Evolutionary conservation across 1,284 basidiomycete species (phyloP), one percentile per base, ranked within the genome.

Genomic region (Chiua sp.): DNA sequence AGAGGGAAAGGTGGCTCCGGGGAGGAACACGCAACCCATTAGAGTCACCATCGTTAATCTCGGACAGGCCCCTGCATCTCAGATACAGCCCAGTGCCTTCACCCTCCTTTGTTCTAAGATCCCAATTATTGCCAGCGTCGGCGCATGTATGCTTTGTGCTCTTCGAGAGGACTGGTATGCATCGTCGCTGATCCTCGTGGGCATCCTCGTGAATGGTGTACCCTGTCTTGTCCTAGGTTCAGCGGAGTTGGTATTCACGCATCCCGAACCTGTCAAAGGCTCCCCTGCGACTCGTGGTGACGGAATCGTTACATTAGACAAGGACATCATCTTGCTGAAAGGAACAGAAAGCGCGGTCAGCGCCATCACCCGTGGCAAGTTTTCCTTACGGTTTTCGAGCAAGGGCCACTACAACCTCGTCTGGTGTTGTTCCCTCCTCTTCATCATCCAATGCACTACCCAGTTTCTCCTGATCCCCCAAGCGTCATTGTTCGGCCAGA

Each of bases 391-490:
- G 23, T 76, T 75, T 53, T 7, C 55, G 15, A 65, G 62, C 55
- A 64, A 70, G 6, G 56, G 65, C 32, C 52, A 64, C 3, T 72
- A 67, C 58, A 54, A 32, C 32, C 65, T 63, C 42, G 65, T 76
- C 10, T 64, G 72, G 26, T 60, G 69, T 37, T 75, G 65, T 46
- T 73, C 72, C 15, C 22, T 65, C n/a, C 62, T 76, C 23, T 63
- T 74, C 30, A 71, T 64, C 2, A 42, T 66, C 26, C 73, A 74
- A 32, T 75, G 74, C 61, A 47, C 75, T 22, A 59, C 63, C 22
- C 74, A 77, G 47, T 55, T 74, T 15, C 61, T 74, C 44, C 71
- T 74, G 13, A 47, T 74, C 33, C 74, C 75, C 0, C 73, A 76
- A 53, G 63, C 62, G 7, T 54, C 67, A 1, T 51, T 75, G 6